Conservation (phyloP, 371 early-diverging fungal species). For the Choanephora cucurbitarum region DNA sequence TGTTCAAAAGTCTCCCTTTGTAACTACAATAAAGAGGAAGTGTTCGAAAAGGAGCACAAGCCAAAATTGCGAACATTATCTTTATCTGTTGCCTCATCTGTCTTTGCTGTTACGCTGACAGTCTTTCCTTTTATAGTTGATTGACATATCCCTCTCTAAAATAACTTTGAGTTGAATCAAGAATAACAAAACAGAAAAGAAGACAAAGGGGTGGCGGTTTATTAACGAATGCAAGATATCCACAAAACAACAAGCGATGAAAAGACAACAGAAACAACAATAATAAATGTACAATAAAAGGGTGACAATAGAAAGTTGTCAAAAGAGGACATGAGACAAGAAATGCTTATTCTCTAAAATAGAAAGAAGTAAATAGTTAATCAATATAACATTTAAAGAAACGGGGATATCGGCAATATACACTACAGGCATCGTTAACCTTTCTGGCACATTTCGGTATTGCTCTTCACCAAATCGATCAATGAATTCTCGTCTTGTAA, state of each 20-base stretch:
- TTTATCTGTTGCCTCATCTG: too few relatives aligned
- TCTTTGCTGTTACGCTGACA: too few relatives aligned
- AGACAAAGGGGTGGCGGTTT: too few relatives aligned
- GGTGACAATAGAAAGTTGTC: neutral
- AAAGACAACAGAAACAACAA: neutral
- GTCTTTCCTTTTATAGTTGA: too few relatives aligned
- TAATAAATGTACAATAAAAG: neutral
- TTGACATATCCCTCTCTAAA: too few relatives aligned
- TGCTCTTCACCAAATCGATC: neutral
- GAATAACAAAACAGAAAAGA: neutral
- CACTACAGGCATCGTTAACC: neutral
- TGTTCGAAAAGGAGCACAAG: too few relatives aligned
- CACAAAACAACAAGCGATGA: neutral
- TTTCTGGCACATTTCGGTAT: constrained; percentile 1
- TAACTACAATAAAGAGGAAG: too few relatives aligned
- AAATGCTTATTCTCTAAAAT: neutral
- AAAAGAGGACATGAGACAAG: neutral
- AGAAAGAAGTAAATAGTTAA: neutral
- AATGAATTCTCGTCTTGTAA: neutral
- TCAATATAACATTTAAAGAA: neutral
- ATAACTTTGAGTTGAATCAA: neutral
- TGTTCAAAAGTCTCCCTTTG: too few relatives aligned
- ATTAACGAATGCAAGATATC: neutral
- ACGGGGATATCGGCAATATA: neutral
- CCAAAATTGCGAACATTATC: too few relatives aligned